Evolutionary conservation across 2,329 filamentous ascomycete genomes (phyloP).

Genomic region (Eutypa lata): DNA sequence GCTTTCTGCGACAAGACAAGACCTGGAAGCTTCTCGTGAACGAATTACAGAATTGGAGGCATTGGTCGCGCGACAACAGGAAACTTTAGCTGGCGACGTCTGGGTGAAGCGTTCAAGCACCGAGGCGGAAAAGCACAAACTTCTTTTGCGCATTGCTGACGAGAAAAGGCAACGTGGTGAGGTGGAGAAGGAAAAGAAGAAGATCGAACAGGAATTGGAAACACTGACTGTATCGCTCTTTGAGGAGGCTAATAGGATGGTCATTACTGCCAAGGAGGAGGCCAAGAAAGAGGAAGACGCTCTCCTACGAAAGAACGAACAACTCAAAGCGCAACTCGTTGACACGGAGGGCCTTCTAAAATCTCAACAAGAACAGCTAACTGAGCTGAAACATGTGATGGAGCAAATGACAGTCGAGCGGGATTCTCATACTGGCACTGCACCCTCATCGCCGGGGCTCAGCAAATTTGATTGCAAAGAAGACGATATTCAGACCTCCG

Average conservation of each 20-base stretch:
- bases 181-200: conserved; percentile 76
- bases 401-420: conserved; percentile 75
- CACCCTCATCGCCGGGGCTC: conserved; percentile 77
- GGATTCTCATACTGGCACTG: conserved; percentile 71
- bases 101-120: conserved; percentile 72
- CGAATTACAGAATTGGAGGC: conserved; percentile 66
- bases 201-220: conserved; percentile 90
- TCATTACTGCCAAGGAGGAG: conserved; percentile 85
- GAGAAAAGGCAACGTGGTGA: conserved; percentile 64
- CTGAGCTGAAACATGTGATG: conserved; percentile 88
- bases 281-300: conserved; percentile 80
- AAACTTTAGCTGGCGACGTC: conserved; percentile 69
- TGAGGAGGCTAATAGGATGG: conserved; percentile 98
- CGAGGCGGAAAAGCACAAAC: conserved; percentile 66
- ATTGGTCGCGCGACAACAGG: conserved; percentile 63
- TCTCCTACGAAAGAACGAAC: conserved; percentile 80
- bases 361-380: conserved; percentile 89
- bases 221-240: conserved; percentile 90
- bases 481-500: conserved; percentile 37
- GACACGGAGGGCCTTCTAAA: conserved; percentile 83
- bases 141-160: conserved; percentile 58
- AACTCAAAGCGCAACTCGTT: conserved; percentile 77
- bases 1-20: conserved; percentile 75
- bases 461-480: conserved; percentile 63
- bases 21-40: conserved; percentile 71